Base-by-base conservation (phyloP, 352 stramenopile species). In the Pythium folliculosum region DNA sequence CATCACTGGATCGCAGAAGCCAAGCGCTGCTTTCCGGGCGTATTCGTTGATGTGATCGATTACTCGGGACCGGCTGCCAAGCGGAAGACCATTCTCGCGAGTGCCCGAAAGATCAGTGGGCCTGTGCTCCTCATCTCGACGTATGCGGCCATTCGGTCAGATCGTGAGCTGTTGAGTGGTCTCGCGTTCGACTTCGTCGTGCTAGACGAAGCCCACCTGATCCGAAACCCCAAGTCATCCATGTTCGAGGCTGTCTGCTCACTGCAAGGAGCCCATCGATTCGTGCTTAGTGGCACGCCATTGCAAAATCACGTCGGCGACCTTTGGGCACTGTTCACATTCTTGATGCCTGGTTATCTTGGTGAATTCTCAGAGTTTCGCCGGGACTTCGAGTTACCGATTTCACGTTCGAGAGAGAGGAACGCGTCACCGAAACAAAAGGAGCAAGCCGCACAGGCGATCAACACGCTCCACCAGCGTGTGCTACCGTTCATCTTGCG, bases 261-360 rank as follows among this genome's bases (percentile, higher is more conserved):
- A 19, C 63, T 99, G 19, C 72, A 68, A 48, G 79, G 92, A n/a
- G 61, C 69, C 2, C 94, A 99, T 75, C 89, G 95, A 44, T 65
- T 99, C 17, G 93, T 97, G 37, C 75, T 99, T 38, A 99, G 92
- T 47, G 98, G 98, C 23, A 99, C 98, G 7, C 97, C 97, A 6
- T 77, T 99, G 48, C 97, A 99, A 65, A 99, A 99, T 77, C 91
- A 97, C 35, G 96, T 99, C 6, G 80, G 92, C 16, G 98, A 99
- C 60, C 69, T 99, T 37, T 99, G 97, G 97, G 87, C 95, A 45
- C 77, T 98, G 3, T 99, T 99, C 76, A 90, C 98, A 60, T 99
- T 99, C 47, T 62, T 99, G 1, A 98, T 99, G 96, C 97, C 97
- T 25, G 97, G 97, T 25, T 99, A 98, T 70, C 85, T 99, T 32